A percentile compares a stretch with the other conserved stretches of the same genome.
These are phyloP conservation scores for Cryptosporidium ubiquitum DNA, from an alignment of 169 alveolate species.

Conservation along the genomic window DNA sequence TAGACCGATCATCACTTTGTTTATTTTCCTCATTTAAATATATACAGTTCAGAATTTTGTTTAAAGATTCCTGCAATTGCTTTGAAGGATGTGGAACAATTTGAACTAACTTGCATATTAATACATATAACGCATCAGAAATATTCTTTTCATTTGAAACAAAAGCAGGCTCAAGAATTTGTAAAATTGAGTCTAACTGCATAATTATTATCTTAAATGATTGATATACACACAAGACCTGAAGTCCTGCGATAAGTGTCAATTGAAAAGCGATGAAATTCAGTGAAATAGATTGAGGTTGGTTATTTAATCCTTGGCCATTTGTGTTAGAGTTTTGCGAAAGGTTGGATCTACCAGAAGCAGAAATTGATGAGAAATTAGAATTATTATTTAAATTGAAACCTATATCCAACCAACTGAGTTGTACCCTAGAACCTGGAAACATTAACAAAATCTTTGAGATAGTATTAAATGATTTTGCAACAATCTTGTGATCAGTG, in stretches of 20 bases:
- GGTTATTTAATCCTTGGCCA: neutral
- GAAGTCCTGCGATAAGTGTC: slow-evolving; percentile 64
- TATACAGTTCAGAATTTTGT: neutral
- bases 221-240: slow-evolving; percentile 19
- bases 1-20: neutral
- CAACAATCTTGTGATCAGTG: slow-evolving; percentile 48
- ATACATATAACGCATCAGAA: slow-evolving; percentile 34
- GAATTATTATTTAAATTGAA: slow-evolving; percentile 4
- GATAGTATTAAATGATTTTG: slow-evolving; percentile 15
- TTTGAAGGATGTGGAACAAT: slow-evolving; percentile 51
- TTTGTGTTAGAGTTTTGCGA: slow-evolving; percentile 17
- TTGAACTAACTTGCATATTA: slow-evolving; percentile 45
- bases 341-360: neutral
- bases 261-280: slow-evolving; percentile 27
- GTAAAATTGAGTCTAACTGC: slow-evolving; percentile 27
- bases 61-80: neutral
- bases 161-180: slow-evolving; percentile 39
- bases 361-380: neutral
- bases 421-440: slow-evolving; percentile 12
- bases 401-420: slow-evolving; percentile 63
- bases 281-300: slow-evolving; percentile 1
- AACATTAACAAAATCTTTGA: slow-evolving; percentile 10
- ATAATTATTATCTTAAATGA: neutral
- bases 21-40: neutral
- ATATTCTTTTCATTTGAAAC: slow-evolving; percentile 30